These are phyloP conservation scores for Peronospora belbahrii DNA, from an alignment of 352 stramenopile genomes.

Conservation along the genomic window DNA sequence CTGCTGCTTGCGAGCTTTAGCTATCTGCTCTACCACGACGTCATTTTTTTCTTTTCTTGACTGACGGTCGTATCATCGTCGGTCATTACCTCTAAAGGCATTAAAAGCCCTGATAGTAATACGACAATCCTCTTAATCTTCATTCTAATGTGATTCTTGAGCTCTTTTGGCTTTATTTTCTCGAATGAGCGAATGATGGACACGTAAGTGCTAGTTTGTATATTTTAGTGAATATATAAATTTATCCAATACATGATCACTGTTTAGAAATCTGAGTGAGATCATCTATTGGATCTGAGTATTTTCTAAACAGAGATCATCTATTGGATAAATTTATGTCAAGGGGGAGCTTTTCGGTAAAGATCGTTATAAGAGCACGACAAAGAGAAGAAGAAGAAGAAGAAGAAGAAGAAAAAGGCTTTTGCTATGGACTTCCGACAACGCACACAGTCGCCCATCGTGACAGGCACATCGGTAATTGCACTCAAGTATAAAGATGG, in stretches of 20 bases:
- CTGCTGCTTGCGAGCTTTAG: constrained; percentile 28
- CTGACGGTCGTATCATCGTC: constrained; percentile 6
- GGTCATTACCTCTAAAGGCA: constrained; percentile 22
- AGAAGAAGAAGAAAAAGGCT: constrained; percentile 7
- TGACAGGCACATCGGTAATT: constrained; percentile 97
- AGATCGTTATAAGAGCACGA: no score
- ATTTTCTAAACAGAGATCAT: neutral
- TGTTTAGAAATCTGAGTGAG: no score
- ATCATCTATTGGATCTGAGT: no score
- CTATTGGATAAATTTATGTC: constrained; percentile 6
- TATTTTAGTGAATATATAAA: constrained; percentile 4
- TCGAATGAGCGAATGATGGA: constrained; percentile 7
- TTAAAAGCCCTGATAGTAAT: constrained; percentile 36
- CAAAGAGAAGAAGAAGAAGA: constrained; percentile 5
- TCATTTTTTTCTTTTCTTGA: constrained; percentile 6
- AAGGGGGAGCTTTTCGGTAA: constrained; percentile 15
- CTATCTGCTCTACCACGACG: constrained; percentile 8
- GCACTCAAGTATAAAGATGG: constrained; percentile 92
- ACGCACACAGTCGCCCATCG: constrained; percentile 91
- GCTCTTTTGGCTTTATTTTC: constrained; percentile 1
- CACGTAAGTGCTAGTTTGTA: neutral
- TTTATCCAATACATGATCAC: no score
- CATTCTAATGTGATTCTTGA: constrained; percentile 25
- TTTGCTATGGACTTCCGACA: constrained; percentile 56
- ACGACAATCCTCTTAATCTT: constrained; percentile 40